These are phyloP conservation scores for Hypholoma sublateritium DNA, from an alignment of 768 basidiomycete genomes.

Conservation along the genomic window DNA sequence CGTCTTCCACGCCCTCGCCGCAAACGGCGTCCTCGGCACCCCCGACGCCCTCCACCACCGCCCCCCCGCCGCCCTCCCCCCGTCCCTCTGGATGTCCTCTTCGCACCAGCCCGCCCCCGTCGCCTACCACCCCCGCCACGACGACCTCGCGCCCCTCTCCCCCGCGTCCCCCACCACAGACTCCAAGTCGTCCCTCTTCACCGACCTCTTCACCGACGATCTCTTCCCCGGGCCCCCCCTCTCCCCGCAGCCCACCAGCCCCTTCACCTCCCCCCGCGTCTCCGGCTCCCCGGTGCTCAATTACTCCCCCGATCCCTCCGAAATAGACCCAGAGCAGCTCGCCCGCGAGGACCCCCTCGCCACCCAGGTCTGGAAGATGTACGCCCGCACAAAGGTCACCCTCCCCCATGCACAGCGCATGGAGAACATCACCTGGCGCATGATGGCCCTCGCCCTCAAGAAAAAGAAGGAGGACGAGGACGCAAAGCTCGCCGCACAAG, in stretches of 20 bases:
- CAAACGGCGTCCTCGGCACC: constrained; percentile 55
- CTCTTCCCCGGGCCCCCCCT: constrained; percentile 48
- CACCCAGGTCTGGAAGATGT: constrained; percentile 97
- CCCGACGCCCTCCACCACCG: constrained; percentile 10
- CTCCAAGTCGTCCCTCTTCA: constrained; percentile 62
- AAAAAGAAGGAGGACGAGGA: constrained; percentile 82
- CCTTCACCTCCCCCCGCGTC: constrained; percentile 63
- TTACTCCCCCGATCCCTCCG: constrained; percentile 38
- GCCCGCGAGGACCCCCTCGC: constrained; percentile 89
- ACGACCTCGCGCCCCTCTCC: constrained; percentile 39
- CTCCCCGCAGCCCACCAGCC: constrained; percentile 45
- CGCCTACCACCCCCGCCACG: constrained; percentile 38
- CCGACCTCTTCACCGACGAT: constrained; percentile 71
- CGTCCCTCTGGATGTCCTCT: constrained; percentile 86
- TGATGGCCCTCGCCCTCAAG: constrained; percentile 95
- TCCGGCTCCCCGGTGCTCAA: constrained; percentile 72
- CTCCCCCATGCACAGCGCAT: constrained; percentile 92
- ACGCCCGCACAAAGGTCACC: constrained; percentile 83
- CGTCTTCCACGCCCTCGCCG: constrained; percentile 59
- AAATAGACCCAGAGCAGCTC: constrained; percentile 61
- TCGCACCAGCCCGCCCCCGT: constrained; percentile 38
- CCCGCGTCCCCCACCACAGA: constrained; percentile 47
- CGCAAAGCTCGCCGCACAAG: constrained; percentile 18
- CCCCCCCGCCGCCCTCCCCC: constrained; percentile 50
- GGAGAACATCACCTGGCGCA: constrained; percentile 98